Evolutionary conservation across 345 rosid species (phyloP), one percentile per base, ranked within the genome.

Genomic region (Draba incana): DNA sequence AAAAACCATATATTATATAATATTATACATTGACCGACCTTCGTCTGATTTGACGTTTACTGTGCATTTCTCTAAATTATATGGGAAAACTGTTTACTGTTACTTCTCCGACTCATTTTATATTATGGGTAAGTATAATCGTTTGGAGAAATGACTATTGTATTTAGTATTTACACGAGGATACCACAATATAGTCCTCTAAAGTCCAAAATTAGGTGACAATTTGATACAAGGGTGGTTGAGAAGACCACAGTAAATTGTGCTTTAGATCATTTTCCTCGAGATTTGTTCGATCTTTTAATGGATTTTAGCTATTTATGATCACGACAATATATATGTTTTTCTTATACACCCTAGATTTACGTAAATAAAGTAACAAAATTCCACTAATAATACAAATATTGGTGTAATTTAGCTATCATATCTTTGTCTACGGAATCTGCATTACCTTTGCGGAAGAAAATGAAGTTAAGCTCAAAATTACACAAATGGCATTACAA

Each of bases 181-280:
- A 62, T 16, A 23, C 27, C 54, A 33, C 20, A 45, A 30, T 39
- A 6, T 15, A 57, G 44, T 64, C 70, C 70, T 63, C 14, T 30
- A 64, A 72, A 72, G 71, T 64, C 70, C 60, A 49, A 41, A 30
- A 49, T 65, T 72, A 72, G 71, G 77, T 72, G 71, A 49, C 65
- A 57, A 6, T 20, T 70, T 41, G 66, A 72, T 72, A 0, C 57
- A 49, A 48, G 43, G 39, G 71, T 65, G 49, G 77, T 64, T 72
- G 77, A 72, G 39, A 64, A 49, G 20, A 46, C 65, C 65, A 65
- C 77, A 65, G 54, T 57, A 8, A 65, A 65, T 23, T 57, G 23
- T 30, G 5, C 45, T 72, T 72, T 65, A 31, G 41, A 64, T 65
- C 1, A 6, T 23, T 48, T 38, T 53, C 11, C 52, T 63, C 30